A percentile compares a stretch with the other conserved stretches of the same genome.
These are phyloP conservation scores for Starmerella floris DNA, from an alignment of 805 yeast genomes.

Conservation along the genomic window DNA sequence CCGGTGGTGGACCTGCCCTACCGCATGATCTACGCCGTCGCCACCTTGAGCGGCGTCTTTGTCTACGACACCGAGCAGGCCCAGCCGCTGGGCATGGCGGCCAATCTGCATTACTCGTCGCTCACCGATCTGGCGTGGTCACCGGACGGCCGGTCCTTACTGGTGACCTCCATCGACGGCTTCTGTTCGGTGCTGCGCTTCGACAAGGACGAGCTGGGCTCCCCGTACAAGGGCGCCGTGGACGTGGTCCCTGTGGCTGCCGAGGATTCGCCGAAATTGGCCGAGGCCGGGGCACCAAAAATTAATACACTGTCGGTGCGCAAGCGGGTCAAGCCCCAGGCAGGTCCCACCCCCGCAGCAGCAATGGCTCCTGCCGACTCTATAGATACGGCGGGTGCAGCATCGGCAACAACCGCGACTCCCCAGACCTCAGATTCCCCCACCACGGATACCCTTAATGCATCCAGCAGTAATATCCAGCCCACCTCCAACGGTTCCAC, in stretches of 20 bases:
- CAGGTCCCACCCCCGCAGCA: too few relatives aligned
- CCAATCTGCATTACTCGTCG: slow-evolving; percentile 76
- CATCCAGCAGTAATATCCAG: too few relatives aligned
- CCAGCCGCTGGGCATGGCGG: slow-evolving; percentile 57
- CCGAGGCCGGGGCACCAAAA: slow-evolving; percentile 2
- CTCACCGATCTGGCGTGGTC: slow-evolving; percentile 85
- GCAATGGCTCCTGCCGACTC: too few relatives aligned
- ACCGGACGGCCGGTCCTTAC: slow-evolving; percentile 51
- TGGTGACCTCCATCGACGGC: slow-evolving; percentile 83
- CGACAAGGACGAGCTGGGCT: slow-evolving; percentile 45
- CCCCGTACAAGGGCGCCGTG: slow-evolving; percentile 6
- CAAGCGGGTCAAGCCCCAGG: slow-evolving; percentile 12
- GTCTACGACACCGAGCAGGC: slow-evolving; percentile 66
- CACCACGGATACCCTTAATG: too few relatives aligned
- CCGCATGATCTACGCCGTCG: slow-evolving; percentile 79
- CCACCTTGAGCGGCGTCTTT: slow-evolving; percentile 73
- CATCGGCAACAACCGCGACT: too few relatives aligned
- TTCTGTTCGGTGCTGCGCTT: slow-evolving; percentile 63
- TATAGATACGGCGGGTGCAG: too few relatives aligned
- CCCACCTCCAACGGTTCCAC: too few relatives aligned
- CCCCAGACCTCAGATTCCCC: too few relatives aligned
- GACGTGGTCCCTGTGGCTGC: too few relatives aligned
- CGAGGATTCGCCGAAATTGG: too few relatives aligned
- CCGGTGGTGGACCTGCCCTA: slow-evolving; percentile 47
- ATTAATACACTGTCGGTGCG: slow-evolving; percentile 18